Evolutionary conservation across 2,329 filamentous ascomycete species (phyloP).

Genomic region (Sarocladium oryzae): DNA sequence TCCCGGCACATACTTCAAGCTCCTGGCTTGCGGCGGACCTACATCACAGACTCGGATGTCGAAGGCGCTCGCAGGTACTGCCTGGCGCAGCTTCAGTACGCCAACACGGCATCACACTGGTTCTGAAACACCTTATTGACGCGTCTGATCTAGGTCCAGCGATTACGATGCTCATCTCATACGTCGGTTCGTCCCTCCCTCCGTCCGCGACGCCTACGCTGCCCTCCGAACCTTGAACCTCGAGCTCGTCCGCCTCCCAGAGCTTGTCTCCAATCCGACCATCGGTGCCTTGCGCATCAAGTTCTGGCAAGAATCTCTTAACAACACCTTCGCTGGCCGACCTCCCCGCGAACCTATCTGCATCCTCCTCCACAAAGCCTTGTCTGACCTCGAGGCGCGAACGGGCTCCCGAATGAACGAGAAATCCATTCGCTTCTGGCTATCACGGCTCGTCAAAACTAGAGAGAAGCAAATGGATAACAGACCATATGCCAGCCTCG

Average conservation of each 20-base stretch:
- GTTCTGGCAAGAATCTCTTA: conserved; percentile 86
- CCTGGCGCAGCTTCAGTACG: conserved; percentile 44
- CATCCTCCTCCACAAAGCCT: conserved; percentile 68
- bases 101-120: neutral
- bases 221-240: conserved; percentile 89
- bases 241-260: conserved; percentile 82
- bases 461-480: conserved; percentile 80
- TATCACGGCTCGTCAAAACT: conserved; percentile 70
- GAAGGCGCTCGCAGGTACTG: conserved; percentile 49
- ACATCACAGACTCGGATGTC: conserved; percentile 45
- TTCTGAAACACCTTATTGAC: neutral
- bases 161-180: conserved; percentile 86
- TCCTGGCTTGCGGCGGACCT: conserved; percentile 26
- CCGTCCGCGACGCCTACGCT: conserved; percentile 75
- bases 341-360: conserved; percentile 91
- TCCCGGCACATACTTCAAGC: neutral
- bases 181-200: conserved; percentile 72
- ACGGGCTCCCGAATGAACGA: conserved; percentile 31
- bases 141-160: conserved; percentile 55
- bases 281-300: conserved; percentile 86
- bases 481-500: conserved; percentile 68
- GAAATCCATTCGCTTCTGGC: conserved; percentile 62
- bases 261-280: conserved; percentile 80
- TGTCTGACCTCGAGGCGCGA: conserved; percentile 52
- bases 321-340: conserved; percentile 66